phyloP scores from a whole-genome alignment of 495 filamentous ascomycete genomes.

The Aspergillus heteromorphus region DNA sequence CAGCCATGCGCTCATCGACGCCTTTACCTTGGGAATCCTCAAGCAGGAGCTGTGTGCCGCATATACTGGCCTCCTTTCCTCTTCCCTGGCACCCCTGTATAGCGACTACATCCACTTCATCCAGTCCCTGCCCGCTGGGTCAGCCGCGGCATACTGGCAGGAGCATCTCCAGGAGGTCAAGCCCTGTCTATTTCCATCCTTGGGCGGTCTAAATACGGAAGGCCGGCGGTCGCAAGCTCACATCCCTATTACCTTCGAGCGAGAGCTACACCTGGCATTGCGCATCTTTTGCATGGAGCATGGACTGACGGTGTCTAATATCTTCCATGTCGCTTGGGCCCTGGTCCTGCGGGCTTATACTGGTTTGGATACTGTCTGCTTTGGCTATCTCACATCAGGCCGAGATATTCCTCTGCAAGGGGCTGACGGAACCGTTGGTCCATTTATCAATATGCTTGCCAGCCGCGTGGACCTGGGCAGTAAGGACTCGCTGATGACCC shows the following conservation, averaged over 20 bases:
- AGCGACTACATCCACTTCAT: background rate
- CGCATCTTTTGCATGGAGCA: slow-evolving; percentile 18
- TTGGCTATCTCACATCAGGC: slow-evolving; percentile 34
- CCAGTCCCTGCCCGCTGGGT: background rate
- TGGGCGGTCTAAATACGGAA: slow-evolving; percentile 5
- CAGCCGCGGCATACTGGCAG: slow-evolving; percentile 23
- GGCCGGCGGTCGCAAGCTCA: background rate
- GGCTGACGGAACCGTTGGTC: slow-evolving; percentile 25
- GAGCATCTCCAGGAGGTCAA: slow-evolving; percentile 29
- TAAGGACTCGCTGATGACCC: too few species aligned
- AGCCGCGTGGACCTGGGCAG: too few species aligned
- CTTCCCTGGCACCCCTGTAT: too few species aligned
- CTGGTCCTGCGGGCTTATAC: slow-evolving; percentile 37
- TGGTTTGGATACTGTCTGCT: slow-evolving; percentile 35
- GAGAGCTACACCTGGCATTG: background rate
- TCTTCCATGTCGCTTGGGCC: slow-evolving; percentile 41
- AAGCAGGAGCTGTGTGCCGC: too few species aligned
- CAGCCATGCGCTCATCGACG: too few species aligned
- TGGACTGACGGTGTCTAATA: slow-evolving; percentile 14
- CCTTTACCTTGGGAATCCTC: too few species aligned
- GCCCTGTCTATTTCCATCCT: slow-evolving; percentile 35
- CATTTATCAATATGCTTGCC: slow-evolving; percentile 36
- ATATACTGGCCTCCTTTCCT: too few species aligned
- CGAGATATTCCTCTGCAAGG: slow-evolving; percentile 23
- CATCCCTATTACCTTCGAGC: background rate